Conservation (phyloP, 2,329 filamentous ascomycete species). For the Apiospora koreana region DNA sequence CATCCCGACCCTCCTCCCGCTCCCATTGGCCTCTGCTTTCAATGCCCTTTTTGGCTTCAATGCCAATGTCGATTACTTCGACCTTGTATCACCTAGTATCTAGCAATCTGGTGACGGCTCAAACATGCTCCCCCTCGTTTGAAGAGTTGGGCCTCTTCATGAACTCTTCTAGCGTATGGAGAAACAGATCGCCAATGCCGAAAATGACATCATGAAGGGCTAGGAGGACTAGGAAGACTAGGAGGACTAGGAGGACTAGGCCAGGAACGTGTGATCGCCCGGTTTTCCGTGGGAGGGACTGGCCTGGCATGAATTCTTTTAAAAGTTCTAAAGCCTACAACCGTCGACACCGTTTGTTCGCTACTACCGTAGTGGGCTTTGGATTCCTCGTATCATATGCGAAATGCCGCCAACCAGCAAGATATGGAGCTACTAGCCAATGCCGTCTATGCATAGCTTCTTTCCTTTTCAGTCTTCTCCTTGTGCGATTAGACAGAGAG, state of each 20-base stretch:
- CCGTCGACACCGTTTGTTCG: constrained; percentile 2
- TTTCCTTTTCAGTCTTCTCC: background rate
- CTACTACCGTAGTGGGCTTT: background rate
- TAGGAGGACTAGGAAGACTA: background rate
- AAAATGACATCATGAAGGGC: background rate
- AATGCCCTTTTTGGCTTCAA: background rate
- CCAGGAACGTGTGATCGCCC: constrained; percentile 7
- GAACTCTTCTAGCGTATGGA: constrained; percentile 7
- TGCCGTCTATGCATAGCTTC: background rate
- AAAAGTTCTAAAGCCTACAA: background rate
- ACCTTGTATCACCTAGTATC: background rate
- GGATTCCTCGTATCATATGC: background rate
- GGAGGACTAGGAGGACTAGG: background rate
- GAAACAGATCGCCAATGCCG: constrained; percentile 11
- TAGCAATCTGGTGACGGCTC: background rate
- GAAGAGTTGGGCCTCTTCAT: background rate
- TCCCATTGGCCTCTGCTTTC: background rate
- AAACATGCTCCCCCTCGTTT: background rate
- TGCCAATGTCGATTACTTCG: background rate
- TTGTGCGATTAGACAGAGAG: background rate
- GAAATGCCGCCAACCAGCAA: background rate
- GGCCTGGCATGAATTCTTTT: background rate
- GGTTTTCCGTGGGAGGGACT: background rate
- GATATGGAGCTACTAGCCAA: background rate
- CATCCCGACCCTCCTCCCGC: background rate